Evolutionary conservation across 805 yeast species (phyloP).

Genomic region (Wickerhamiella slavikovae): DNA sequence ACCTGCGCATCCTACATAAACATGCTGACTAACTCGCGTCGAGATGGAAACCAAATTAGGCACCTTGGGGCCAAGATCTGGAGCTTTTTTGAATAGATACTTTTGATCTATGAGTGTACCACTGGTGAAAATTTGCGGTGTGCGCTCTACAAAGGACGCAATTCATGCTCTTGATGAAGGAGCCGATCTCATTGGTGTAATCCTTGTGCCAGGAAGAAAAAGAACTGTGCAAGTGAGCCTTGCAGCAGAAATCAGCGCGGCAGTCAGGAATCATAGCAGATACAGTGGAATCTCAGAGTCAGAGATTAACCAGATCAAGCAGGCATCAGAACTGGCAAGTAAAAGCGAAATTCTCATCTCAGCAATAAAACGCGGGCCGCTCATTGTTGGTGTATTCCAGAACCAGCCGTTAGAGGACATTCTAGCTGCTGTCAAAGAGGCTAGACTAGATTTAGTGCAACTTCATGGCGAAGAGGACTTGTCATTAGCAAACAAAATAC

Average conservation of each 20-base stretch:
- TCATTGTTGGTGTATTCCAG: conserved; percentile 72
- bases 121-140: conserved; percentile 83
- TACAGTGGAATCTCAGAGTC: too few species aligned
- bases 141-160: conserved; percentile 50
- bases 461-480: conserved; percentile 61
- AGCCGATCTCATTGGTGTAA: conserved; percentile 65
- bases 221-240: conserved; percentile 37
- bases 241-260: conserved; percentile 27
- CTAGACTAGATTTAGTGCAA: conserved; percentile 60
- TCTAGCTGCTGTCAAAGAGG: conserved; percentile 19
- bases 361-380: conserved; percentile 1
- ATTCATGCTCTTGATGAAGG: conserved; percentile 44
- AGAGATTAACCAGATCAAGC: not conserved
- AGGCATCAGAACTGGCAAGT: not conserved
- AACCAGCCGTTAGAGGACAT: conserved; percentile 59
- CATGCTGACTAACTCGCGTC: too few species aligned
- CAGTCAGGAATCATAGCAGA: conserved; percentile 7
- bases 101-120: too few species aligned
- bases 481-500: conserved; percentile 21
- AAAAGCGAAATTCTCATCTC: not conserved
- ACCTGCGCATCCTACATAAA: too few species aligned
- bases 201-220: conserved; percentile 62
- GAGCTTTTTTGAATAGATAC: too few species aligned
- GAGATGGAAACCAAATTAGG: too few species aligned
- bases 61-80: too few species aligned